Base-by-base conservation (phyloP, 768 basidiomycete species). In the Mycena leptocephala region DNA sequence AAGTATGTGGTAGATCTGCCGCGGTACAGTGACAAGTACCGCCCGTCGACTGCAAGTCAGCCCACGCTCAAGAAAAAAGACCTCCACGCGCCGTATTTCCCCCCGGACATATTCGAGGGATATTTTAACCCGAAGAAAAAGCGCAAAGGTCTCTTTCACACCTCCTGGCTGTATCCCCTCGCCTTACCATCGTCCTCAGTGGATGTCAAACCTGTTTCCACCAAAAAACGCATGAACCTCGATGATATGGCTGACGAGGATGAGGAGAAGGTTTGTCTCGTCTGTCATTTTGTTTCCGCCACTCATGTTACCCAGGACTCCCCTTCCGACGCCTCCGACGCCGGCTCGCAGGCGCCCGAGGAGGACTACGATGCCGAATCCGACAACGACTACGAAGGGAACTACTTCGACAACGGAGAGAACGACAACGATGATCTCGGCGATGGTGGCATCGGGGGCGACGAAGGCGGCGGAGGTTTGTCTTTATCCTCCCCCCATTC, bases 391-490 rank as follows among this genome's bases (percentile, higher is more conserved):
- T 97, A 97, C 76, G 95, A 94, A 3, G 94, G 95, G 76, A 95
- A 97, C 81, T 96, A 97, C 88, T 97, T 97, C 82, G 95, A 97
- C 83, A 96, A 96, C 68, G 95, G 95, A 22, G 95, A 96, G 84
- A 93, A 88, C 5, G 95, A 96, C 80, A 83, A 90, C 69, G 96
- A 97, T 79, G 93, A 95, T 79, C 83, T 95, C 26, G 95, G 93
- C 7, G 95, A 90, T 11, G 93, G 92, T 0, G 93, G 89, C 13
- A 94, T 90, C 5, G 90, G 84, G 18, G 95, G 90, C 48, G 94
- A 90, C 35, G 93, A 92, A 46, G 94, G 91, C 73, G 92, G 91
- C 79, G 82, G 77, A 18, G 77, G 77, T 78, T 24, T 58, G 74
- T 74, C 18, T 35, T 37, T n/a, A 6, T 64, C 32, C 33, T 32